Evolutionary conservation across 352 stramenopile species (phyloP).

Genomic region (Elongisporangium prolatum): DNA sequence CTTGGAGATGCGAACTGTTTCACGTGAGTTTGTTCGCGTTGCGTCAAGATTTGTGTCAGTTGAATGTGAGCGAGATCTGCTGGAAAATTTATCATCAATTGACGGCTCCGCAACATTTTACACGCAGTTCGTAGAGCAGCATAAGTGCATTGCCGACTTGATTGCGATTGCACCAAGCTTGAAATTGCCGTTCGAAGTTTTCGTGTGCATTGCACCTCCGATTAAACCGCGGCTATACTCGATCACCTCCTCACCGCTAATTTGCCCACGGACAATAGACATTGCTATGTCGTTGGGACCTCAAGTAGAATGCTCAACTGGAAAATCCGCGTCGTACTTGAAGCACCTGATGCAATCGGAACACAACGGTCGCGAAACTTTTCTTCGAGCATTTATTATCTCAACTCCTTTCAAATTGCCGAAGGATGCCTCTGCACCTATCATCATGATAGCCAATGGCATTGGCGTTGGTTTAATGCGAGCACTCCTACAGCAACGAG

Average conservation of each 20-base stretch:
- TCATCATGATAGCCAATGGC: slow-evolving; percentile 90
- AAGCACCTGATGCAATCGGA: not conserved
- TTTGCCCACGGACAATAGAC: slow-evolving; percentile 69
- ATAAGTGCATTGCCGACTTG: slow-evolving; percentile 77
- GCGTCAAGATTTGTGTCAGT: slow-evolving; percentile 43
- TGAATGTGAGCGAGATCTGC: slow-evolving; percentile 27
- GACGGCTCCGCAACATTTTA: slow-evolving; percentile 82
- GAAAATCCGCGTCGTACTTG: not conserved
- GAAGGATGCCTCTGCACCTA: slow-evolving; percentile 55
- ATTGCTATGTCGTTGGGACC: slow-evolving; percentile 87
- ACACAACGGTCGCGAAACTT: not conserved
- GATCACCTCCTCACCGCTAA: slow-evolving; percentile 83
- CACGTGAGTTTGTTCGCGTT: slow-evolving; percentile 49
- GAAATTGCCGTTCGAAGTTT: slow-evolving; percentile 49
- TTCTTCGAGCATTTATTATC: not conserved
- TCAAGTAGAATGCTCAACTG: not conserved
- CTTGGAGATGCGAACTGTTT: slow-evolving; percentile 82
- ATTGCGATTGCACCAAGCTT: slow-evolving; percentile 55
- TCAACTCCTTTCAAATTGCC: slow-evolving; percentile 76
- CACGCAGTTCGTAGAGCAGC: slow-evolving; percentile 62
- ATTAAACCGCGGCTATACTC: slow-evolving; percentile 92
- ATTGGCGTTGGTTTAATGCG: slow-evolving; percentile 86
- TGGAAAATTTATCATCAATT: slow-evolving; percentile 41
- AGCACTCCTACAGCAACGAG: slow-evolving; percentile 29
- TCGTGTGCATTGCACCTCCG: slow-evolving; percentile 78